Conservation (phyloP, 2,329 filamentous ascomycete species). For the Claviceps fusiformis region DNA sequence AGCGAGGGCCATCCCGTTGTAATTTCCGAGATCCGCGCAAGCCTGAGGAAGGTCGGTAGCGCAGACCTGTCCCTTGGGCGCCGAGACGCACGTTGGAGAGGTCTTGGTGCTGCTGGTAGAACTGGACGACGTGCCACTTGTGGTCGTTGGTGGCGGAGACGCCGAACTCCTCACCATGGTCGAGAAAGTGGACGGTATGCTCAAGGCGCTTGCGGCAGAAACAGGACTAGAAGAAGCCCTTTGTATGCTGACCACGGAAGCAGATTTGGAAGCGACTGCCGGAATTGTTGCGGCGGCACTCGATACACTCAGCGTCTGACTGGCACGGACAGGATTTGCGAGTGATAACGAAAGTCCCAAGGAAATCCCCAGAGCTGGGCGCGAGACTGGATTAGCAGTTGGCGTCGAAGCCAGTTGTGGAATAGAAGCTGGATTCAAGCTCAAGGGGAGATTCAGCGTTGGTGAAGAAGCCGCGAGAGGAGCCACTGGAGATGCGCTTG, state of each 20-base stretch:
- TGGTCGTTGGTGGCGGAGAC: not conserved
- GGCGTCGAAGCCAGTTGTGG: no score
- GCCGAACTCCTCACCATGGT: not conserved
- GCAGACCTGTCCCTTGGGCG: conserved; percentile 1
- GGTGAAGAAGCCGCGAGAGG: not conserved
- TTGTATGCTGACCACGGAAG: not conserved
- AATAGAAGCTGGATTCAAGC: not conserved
- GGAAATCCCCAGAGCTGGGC: no score
- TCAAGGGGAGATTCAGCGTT: not conserved
- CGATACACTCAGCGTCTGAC: no score
- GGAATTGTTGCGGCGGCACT: no score
- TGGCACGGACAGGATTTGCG: no score
- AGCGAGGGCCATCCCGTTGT: not conserved
- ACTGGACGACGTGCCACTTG: not conserved
- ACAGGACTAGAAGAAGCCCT: not conserved
- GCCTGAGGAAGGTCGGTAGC: not conserved
- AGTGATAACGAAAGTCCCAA: no score
- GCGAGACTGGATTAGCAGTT: no score
- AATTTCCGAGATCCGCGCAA: not conserved
- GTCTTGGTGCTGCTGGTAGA: not conserved
- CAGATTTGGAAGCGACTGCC: not conserved
- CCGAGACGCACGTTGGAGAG: not conserved
- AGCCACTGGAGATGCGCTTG: not conserved
- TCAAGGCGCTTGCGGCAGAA: not conserved
- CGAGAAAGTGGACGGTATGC: not conserved